Conservation (phyloP, 2,329 filamentous ascomycete genomes). For the Lachnellula suecica region DNA sequence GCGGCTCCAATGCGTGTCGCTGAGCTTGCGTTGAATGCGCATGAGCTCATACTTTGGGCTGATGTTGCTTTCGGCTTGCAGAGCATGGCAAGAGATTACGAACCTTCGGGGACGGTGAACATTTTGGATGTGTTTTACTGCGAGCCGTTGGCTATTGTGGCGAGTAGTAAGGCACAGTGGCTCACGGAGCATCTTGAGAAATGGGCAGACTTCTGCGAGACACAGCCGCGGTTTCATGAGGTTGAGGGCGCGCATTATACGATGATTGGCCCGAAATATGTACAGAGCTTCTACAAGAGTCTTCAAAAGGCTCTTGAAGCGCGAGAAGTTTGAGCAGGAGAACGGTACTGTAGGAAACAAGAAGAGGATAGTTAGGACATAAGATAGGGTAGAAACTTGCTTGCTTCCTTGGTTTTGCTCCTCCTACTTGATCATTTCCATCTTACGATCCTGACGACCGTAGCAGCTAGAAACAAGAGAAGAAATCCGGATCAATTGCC, state of each 20-base stretch:
- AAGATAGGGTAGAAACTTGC: too few relatives aligned
- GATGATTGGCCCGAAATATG: slow-evolving; percentile 38
- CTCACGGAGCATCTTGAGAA: slow-evolving; percentile 29
- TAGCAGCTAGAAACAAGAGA: too few relatives aligned
- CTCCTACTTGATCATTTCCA: too few relatives aligned
- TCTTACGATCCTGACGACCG: too few relatives aligned
- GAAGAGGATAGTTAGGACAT: too few relatives aligned
- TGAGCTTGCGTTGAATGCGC: background rate
- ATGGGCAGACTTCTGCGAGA: slow-evolving; percentile 37
- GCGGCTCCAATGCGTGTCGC: background rate
- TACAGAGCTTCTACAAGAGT: slow-evolving; percentile 34
- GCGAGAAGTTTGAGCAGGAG: slow-evolving; percentile 15
- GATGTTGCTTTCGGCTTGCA: slow-evolving; percentile 38
- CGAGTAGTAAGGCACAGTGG: slow-evolving; percentile 31
- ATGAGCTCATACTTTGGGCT: slow-evolving; percentile 31
- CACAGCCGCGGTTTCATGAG: slow-evolving; percentile 32
- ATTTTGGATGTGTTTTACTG: slow-evolving; percentile 44
- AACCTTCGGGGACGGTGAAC: slow-evolving; percentile 38
- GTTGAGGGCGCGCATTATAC: slow-evolving; percentile 40
- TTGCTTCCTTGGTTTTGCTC: too few relatives aligned
- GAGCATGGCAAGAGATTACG: slow-evolving; percentile 41
- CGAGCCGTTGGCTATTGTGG: slow-evolving; percentile 26
- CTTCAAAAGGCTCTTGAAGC: slow-evolving; percentile 23
- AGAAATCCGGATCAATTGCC: too few relatives aligned
- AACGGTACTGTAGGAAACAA: too few relatives aligned